Base-by-base conservation (phyloP, 225 moss, liverwort and hornwort species). In the Bryum argenteum region DNA sequence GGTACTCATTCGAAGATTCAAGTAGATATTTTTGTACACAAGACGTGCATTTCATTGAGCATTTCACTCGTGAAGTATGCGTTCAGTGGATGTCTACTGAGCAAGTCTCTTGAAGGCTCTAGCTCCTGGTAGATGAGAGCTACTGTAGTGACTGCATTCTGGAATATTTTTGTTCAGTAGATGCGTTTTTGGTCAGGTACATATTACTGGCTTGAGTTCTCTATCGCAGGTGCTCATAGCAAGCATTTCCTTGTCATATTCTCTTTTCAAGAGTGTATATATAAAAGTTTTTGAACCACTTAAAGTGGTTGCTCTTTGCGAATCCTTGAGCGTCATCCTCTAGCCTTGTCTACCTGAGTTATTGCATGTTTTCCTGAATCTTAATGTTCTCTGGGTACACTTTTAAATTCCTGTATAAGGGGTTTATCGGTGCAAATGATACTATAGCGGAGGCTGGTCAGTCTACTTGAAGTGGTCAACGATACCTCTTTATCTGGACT, bases 211-310 rank as follows among this genome's bases (percentile, higher is more conserved):
- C 44, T 54, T 67, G 22, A 38, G 44, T 67, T n/a, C 54, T 64
- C 56, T 37, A 67, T 68, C 56, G 56, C 62, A 62, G 48, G 52
- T 67, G 23, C 38, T 78, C 59, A 56, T 71, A 62, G 23, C 45
- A 78, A 67, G 62, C 67, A 54, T 48, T 55, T 55, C 16, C 17
- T 61, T 61, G 54, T 62, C 23, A 48, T 67, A 10, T 28, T 20
- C 66, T 72, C 4, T 55, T n/a, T 67, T 39, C 39, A 45, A 55
- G 7, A 56, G 8, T 56, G 73, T 72, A 68, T 54, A 33, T 67
- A 39, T 12, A 43, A 33, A 3, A 53, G 59, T 52, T 51, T 67
- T 56, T 54, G 17, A 21, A 66, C 33, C 66, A 43, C 43, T 33
- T 65, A 43, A 14, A 52, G 53, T 9, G 17, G 24, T 70, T 57